Evolutionary conservation across 257 asterid genomes (phyloP), one percentile per base, ranked within the genome.

Genomic region (Scutellaria barbata): DNA sequence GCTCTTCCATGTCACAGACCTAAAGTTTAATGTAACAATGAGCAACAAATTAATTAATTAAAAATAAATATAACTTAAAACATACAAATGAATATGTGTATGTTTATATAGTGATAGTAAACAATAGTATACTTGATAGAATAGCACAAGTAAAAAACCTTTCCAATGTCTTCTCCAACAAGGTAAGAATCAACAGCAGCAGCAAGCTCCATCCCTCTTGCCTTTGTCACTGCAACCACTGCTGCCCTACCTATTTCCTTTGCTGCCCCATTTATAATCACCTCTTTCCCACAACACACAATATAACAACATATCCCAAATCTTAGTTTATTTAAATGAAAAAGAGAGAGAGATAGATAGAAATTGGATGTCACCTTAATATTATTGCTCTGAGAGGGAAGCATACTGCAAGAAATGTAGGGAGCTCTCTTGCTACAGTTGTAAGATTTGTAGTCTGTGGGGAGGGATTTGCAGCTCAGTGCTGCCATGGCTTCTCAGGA

Each of bases 181-280:
- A 82, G 81, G 55, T 80, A 66, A 60, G 96, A 82, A 78, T 90
- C 98, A 63, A 92, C 79, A 1, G 98, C 98, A 17, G 93, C 98
- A 54, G 96, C 95, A n/a, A 92, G 74, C 72, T 90, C 96, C 95
- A 90, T 86, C 25, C 98, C 98, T 78, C 98, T 86, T 6, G 98
- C 91, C 68, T 81, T 90, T 18, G 96, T 86, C 53, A 92, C 89
- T 14, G 98, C 96, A 64, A 85, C 39, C 25, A 90, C 98, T 54
- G 97, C 98, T 30, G 96, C 98, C 73, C 92, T 82, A 1, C 96
- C 98, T 30, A 88, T 92, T 68, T 88, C 96, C 74, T 92, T 92
- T 0, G 96, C 96, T 56, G 97, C 98, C 52, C 96, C 98, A 80
- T 87, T 92, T 42, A 92, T 79, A 25, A 92, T 82, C 54, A 90